Percentiles rank a stretch among this genome's conserved stretches.
Conservation (phyloP, 306 rosid species). For the Malus orientalis region DNA sequence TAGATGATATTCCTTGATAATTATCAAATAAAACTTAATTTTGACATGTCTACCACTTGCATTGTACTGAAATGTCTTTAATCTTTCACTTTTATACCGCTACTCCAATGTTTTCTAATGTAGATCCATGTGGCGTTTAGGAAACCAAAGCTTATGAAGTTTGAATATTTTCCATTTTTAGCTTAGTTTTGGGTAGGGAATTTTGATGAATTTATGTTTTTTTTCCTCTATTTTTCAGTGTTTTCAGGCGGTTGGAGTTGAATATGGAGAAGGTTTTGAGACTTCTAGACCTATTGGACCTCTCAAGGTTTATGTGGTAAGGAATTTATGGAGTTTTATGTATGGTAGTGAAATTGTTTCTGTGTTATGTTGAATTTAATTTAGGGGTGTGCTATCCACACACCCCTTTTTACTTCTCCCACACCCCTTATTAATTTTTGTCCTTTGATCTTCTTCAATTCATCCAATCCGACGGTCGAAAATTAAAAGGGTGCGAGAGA, state of each 20-base stretch:
- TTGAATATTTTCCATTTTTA: not conserved
- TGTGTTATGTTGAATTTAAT: not conserved
- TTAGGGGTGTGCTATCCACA: no score
- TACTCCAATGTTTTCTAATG: no score
- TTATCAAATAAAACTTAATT: no score
- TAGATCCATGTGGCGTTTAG: not conserved
- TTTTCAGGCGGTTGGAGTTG: constrained; percentile 88
- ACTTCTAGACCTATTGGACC: constrained; percentile 46
- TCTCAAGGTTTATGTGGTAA: constrained; percentile 86
- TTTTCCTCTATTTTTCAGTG: not conserved
- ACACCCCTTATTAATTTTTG: no score
- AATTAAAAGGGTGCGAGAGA: no score
- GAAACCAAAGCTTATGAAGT: not conserved
- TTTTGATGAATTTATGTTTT: not conserved
- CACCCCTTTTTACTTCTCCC: no score
- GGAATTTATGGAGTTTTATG: constrained; percentile 11
- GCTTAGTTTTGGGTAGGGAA: not conserved
- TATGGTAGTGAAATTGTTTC: not conserved
- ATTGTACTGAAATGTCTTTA: no score
- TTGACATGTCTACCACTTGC: no score
- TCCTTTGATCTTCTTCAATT: no score
- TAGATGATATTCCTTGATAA: no score
- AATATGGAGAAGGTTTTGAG: constrained; percentile 87
- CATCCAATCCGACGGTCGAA: no score
- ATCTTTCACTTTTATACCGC: no score